phyloP scores from a whole-genome alignment of 2,329 filamentous ascomycete genomes.

The Tolypocladium ovalisporum region DNA sequence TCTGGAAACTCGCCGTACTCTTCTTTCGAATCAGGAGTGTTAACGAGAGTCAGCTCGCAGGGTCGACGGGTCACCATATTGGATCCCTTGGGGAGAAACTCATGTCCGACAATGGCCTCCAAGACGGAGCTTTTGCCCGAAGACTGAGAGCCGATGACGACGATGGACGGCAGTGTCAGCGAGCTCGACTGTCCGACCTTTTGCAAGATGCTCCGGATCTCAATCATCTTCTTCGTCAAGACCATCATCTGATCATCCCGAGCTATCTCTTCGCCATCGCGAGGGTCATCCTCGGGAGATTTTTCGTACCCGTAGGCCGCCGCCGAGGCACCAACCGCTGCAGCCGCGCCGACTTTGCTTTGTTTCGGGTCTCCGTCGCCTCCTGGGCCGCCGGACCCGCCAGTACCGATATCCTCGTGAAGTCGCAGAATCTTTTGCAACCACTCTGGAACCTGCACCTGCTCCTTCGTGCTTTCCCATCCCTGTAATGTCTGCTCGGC shows the following conservation, averaged over 20 bases:
- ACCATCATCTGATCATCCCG: slow-evolving; percentile 99
- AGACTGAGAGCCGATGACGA: slow-evolving; percentile 98
- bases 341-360: slow-evolving; percentile 49
- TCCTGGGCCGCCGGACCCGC: slow-evolving; percentile 35
- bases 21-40: slow-evolving; percentile 74
- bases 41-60: slow-evolving; percentile 92
- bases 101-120: slow-evolving; percentile 93
- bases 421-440: slow-evolving; percentile 59
- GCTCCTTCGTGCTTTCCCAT: slow-evolving; percentile 75
- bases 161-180: slow-evolving; percentile 85
- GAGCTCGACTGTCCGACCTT: slow-evolving; percentile 85
- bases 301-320: slow-evolving; percentile 71
- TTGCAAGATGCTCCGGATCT: slow-evolving; percentile 85
- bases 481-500: slow-evolving; percentile 70
- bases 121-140: slow-evolving; percentile 96
- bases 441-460: slow-evolving; percentile 63
- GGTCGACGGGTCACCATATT: slow-evolving; percentile 97
- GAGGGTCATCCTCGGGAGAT: slow-evolving; percentile 51
- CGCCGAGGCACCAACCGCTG: slow-evolving; percentile 60
- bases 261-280: slow-evolving; percentile 54
- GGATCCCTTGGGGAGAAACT: slow-evolving; percentile 93
- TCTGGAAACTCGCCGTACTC: slow-evolving; percentile 97
- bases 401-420: slow-evolving; percentile 47
- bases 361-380: slow-evolving; percentile 42
- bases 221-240: slow-evolving; percentile 98